phyloP scores from a whole-genome alignment of 2,329 filamentous ascomycete genomes.

The Alternaria dauci region DNA sequence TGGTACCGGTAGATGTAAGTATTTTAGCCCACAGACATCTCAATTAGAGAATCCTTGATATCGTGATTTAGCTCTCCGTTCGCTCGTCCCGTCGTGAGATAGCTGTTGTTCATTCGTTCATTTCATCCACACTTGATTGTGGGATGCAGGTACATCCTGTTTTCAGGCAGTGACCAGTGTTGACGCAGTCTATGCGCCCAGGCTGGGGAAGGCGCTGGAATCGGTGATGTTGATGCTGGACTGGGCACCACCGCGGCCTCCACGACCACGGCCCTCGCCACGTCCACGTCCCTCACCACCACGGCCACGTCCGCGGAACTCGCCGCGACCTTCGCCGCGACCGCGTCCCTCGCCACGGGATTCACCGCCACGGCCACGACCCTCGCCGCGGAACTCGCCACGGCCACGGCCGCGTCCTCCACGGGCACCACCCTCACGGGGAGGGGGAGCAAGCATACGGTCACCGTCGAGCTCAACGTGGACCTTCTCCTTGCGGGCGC shows the following conservation, averaged over 20 bases:
- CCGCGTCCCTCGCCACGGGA: slow-evolving; percentile 54
- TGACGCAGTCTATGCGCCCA: slow-evolving; percentile 54
- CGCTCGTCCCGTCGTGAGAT: slow-evolving; percentile 26
- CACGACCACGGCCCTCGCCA: slow-evolving; percentile 57
- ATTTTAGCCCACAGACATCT: slow-evolving; percentile 21
- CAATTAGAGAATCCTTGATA: slow-evolving; percentile 20
- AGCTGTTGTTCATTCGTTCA: slow-evolving; percentile 32
- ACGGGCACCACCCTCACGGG: slow-evolving; percentile 55
- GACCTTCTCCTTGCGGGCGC: slow-evolving; percentile 92
- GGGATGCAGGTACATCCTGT: slow-evolving; percentile 22
- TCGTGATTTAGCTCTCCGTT: slow-evolving; percentile 16
- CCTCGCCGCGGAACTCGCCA: slow-evolving; percentile 64
- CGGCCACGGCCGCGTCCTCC: slow-evolving; percentile 61
- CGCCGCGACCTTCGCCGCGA: slow-evolving; percentile 59
- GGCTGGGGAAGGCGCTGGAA: slow-evolving; percentile 62
- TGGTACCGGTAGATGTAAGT: slow-evolving; percentile 18
- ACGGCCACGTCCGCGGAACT: slow-evolving; percentile 55
- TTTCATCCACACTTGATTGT: slow-evolving; percentile 21
- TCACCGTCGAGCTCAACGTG: slow-evolving; percentile 84
- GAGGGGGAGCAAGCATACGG: slow-evolving; percentile 65
- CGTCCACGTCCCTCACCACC: slow-evolving; percentile 58
- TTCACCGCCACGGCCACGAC: slow-evolving; percentile 61
- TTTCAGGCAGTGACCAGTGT: slow-evolving; percentile 26
- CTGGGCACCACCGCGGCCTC: slow-evolving; percentile 55
- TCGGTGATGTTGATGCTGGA: slow-evolving; percentile 60